A percentile compares a stretch with the other conserved stretches of the same genome.
Evolutionary conservation across 345 rosid genomes (phyloP).

Genomic region (Pelargonium nanum): DNA sequence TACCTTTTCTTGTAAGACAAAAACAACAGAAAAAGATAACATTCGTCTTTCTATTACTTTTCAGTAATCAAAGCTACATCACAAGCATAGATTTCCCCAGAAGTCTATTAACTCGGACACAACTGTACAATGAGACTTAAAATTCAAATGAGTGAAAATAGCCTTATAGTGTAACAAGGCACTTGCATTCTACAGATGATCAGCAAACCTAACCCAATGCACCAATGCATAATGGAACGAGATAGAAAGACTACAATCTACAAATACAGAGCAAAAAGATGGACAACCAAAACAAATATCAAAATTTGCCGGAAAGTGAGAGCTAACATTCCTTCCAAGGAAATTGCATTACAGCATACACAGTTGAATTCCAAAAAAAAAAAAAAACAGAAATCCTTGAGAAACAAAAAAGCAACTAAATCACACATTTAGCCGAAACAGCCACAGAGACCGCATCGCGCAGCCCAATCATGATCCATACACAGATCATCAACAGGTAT

Average conservation of each 20-base stretch:
- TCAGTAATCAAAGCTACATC: too few relatives aligned
- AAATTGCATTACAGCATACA: too few relatives aligned
- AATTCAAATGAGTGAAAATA: neutral
- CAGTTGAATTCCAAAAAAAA: too few relatives aligned
- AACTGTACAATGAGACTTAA: too few relatives aligned
- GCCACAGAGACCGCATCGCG: neutral
- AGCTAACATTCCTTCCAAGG: neutral
- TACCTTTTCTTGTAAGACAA: neutral
- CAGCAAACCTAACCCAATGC: neutral
- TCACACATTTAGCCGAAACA: neutral
- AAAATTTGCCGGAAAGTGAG: neutral
- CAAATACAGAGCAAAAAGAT: neutral
- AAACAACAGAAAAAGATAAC: neutral
- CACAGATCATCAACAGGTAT: too few relatives aligned
- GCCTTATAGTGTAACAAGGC: neutral
- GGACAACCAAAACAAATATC: too few relatives aligned
- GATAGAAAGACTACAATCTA: too few relatives aligned
- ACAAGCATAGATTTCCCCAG: neutral
- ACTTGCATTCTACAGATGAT: neutral
- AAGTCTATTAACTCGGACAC: too few relatives aligned
- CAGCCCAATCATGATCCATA: neutral
- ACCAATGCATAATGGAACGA: too few relatives aligned
- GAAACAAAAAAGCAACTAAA: neutral
- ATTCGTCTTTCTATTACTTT: neutral
- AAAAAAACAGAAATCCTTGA: too few relatives aligned